Evolutionary conservation across 345 rosid genomes (phyloP).

Genomic region (Melastoma malabathricum): DNA sequence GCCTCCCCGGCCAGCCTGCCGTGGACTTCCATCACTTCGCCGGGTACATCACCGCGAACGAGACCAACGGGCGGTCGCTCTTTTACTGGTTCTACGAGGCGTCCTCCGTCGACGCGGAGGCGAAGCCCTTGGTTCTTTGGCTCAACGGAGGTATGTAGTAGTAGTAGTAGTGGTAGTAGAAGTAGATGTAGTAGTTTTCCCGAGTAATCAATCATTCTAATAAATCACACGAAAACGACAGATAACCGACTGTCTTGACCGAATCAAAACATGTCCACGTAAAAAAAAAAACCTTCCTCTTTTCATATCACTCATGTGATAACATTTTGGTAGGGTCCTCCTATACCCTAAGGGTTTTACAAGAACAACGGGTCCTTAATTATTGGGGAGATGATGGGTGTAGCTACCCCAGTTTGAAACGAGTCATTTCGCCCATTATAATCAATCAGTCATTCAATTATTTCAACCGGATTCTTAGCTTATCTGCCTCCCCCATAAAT

Average conservation of each 20-base stretch:
- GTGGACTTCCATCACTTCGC: slow-evolving; percentile 58
- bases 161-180: too few relatives aligned
- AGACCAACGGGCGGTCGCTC: slow-evolving; percentile 49
- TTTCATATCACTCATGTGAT: too few relatives aligned
- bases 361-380: neutral
- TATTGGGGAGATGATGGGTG: slow-evolving; percentile 1
- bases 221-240: too few relatives aligned
- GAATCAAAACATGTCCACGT: too few relatives aligned
- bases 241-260: too few relatives aligned
- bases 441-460: neutral
- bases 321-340: too few relatives aligned
- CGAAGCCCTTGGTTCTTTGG: slow-evolving; percentile 81
- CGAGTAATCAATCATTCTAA: too few relatives aligned
- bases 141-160: slow-evolving; percentile 80
- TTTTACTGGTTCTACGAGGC: slow-evolving; percentile 94
- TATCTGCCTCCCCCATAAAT: neutral
- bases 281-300: too few relatives aligned
- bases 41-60: slow-evolving; percentile 61
- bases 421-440: too few relatives aligned
- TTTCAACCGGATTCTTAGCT: neutral
- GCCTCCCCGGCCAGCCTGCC: slow-evolving; percentile 54
- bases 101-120: slow-evolving; percentile 23
- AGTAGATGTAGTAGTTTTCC: too few relatives aligned
- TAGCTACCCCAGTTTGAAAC: slow-evolving; percentile 2
- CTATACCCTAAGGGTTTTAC: neutral